phyloP scores from a whole-genome alignment of 78 protist genomes.

The Dictyostelium citrinum region DNA sequence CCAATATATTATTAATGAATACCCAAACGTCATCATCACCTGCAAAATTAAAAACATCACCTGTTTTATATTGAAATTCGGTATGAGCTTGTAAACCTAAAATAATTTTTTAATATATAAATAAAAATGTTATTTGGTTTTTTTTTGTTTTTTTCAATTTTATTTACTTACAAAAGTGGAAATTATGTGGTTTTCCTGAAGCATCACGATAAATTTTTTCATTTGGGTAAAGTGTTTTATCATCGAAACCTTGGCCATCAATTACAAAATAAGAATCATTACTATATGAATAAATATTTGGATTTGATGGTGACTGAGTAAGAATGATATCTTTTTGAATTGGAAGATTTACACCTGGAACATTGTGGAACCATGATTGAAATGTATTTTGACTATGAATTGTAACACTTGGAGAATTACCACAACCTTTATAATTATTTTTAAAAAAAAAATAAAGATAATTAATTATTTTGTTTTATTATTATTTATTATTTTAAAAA shows the following conservation, averaged over 20 bases:
- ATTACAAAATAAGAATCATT: conserved; percentile 18
- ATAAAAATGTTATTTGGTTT: not conserved
- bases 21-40: conserved; percentile 86
- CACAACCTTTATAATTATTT: conserved; percentile 10
- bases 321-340: not conserved
- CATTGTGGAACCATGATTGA: conserved; percentile 15
- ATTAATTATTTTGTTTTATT: not conserved
- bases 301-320: not conserved
- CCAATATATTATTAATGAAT: conserved; percentile 40
- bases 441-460: not conserved
- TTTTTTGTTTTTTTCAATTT: not conserved
- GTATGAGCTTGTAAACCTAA: conserved; percentile 1
- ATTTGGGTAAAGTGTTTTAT: not conserved
- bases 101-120: not conserved
- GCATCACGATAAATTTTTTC: not conserved
- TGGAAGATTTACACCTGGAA: not conserved
- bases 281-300: not conserved
- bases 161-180: conserved; percentile 22
- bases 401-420: not conserved
- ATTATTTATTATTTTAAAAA: not conserved
- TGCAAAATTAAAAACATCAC: conserved; percentile 10
- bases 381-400: conserved; percentile 11
- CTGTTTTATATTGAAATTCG: not conserved
- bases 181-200: not conserved
- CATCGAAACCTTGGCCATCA: conserved; percentile 43